A percentile compares a stretch with the other conserved stretches of the same genome.
Evolutionary conservation across 225 moss, liverwort and hornwort species (phyloP).

Genomic region (Neckera pumila): DNA sequence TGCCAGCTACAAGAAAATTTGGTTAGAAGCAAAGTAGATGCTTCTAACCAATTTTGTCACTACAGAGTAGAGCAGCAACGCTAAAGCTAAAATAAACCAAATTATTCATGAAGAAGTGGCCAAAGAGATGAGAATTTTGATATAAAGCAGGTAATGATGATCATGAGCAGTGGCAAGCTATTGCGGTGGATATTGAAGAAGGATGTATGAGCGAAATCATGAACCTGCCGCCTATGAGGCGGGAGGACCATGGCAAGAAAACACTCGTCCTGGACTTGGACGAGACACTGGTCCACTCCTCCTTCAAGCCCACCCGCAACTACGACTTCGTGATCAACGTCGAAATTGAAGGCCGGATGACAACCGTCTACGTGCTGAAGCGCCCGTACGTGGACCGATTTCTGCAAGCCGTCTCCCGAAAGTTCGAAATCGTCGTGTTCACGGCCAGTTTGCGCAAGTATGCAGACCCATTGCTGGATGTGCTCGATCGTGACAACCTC

Average conservation of each 20-base stretch:
- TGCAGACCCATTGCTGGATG: conserved; percentile 78
- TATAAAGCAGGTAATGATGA: background rate
- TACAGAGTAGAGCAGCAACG: background rate
- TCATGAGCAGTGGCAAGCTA: background rate
- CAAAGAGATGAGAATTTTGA: background rate
- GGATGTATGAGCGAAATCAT: conserved; percentile 54
- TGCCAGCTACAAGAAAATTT: background rate
- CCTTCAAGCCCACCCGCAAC: conserved; percentile 72
- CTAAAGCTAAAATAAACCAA: background rate
- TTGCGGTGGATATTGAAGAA: conserved; percentile 3
- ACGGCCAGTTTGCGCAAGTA: conserved; percentile 93
- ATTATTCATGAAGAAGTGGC: conserved; percentile 13
- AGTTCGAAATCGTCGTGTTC: conserved; percentile 81
- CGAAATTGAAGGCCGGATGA: conserved; percentile 81
- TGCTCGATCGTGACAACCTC: conserved; percentile 43
- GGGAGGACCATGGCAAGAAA: conserved; percentile 77
- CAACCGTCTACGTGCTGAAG: conserved; percentile 76
- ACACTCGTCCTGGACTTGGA: conserved; percentile 88
- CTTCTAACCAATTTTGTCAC: background rate
- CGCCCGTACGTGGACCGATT: conserved; percentile 79
- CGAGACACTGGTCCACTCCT: conserved; percentile 93
- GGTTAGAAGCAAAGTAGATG: background rate
- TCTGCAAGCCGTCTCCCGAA: conserved; percentile 49
- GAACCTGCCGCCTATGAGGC: conserved; percentile 70
- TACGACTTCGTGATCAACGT: conserved; percentile 87